Conservation (phyloP, 768 basidiomycete genomes). For the Porpolomopsis calyptriformis region DNA sequence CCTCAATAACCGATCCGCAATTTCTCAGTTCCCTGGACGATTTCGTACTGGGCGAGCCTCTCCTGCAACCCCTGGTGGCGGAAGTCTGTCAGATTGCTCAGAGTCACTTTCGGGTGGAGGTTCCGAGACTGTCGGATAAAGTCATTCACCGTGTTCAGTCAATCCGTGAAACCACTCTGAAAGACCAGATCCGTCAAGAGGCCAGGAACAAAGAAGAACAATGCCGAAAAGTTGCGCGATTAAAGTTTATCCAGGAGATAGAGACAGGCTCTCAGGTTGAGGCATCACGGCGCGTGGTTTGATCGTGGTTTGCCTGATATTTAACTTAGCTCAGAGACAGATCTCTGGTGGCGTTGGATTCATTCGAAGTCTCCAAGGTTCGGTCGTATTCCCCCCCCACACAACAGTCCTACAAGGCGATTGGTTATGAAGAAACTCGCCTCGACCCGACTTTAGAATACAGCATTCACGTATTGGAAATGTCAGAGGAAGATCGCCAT, state of each 20-base stretch:
- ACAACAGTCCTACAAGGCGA: neutral
- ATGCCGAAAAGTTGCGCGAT: neutral
- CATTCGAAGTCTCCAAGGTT: neutral
- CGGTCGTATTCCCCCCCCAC: neutral
- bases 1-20: neutral
- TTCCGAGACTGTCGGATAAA: neutral
- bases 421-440: neutral
- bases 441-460: slow-evolving; percentile 20
- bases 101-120: neutral
- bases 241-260: neutral
- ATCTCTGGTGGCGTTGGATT: neutral
- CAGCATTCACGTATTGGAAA: slow-evolving; percentile 20
- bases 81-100: neutral
- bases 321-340: neutral
- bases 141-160: neutral
- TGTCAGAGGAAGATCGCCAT: slow-evolving; percentile 28
- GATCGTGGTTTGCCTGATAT: neutral
- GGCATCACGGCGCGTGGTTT: neutral
- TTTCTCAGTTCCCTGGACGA: neutral
- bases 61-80: neutral
- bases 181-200: neutral
- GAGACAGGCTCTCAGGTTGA: neutral
- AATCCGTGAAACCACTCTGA: neutral
- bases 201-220: neutral
- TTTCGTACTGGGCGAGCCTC: neutral